A percentile compares a stretch with the other conserved stretches of the same genome.
Evolutionary conservation across 305 asterid genomes (phyloP).

Genomic region (Fraxinus platypoda): DNA sequence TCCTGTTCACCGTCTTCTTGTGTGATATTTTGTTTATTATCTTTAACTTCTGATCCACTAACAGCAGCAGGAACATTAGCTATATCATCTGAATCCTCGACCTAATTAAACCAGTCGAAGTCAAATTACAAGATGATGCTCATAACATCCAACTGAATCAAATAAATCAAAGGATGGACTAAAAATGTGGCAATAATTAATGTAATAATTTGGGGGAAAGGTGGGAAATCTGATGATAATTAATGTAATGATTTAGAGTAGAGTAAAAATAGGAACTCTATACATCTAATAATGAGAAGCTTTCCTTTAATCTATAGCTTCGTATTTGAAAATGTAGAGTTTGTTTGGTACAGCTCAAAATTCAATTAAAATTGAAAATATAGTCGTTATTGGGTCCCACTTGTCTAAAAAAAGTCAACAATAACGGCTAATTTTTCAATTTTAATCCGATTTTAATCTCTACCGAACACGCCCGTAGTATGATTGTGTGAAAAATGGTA

Average conservation of each 20-base stretch:
- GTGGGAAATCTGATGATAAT: not conserved
- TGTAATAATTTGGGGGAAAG: not conserved
- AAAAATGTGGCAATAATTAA: not conserved
- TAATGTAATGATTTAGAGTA: not conserved
- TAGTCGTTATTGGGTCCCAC: too few species aligned
- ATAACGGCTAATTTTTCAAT: too few species aligned
- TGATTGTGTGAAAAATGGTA: slow-evolving; percentile 17
- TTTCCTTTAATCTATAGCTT: slow-evolving; percentile 11
- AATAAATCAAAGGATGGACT: not conserved
- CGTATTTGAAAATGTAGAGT: slow-evolving; percentile 16
- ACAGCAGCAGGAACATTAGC: slow-evolving; percentile 58
- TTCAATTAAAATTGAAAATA: too few species aligned
- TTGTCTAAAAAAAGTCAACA: too few species aligned
- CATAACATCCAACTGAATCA: slow-evolving; percentile 17
- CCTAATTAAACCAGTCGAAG: slow-evolving; percentile 55
- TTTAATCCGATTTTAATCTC: too few species aligned
- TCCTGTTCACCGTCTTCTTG: slow-evolving; percentile 43
- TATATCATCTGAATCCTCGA: slow-evolving; percentile 80
- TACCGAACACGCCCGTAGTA: too few species aligned
- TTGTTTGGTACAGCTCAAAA: too few species aligned
- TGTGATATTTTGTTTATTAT: slow-evolving; percentile 39
- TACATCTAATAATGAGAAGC: slow-evolving; percentile 8
- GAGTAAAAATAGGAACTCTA: slow-evolving; percentile 9
- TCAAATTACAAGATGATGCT: slow-evolving; percentile 28
- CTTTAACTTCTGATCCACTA: slow-evolving; percentile 50